Percentiles rank a stretch among this genome's conserved stretches.
Evolutionary conservation across 495 filamentous ascomycete species (phyloP).

Genomic region (Aspergillus haitiensis): DNA sequence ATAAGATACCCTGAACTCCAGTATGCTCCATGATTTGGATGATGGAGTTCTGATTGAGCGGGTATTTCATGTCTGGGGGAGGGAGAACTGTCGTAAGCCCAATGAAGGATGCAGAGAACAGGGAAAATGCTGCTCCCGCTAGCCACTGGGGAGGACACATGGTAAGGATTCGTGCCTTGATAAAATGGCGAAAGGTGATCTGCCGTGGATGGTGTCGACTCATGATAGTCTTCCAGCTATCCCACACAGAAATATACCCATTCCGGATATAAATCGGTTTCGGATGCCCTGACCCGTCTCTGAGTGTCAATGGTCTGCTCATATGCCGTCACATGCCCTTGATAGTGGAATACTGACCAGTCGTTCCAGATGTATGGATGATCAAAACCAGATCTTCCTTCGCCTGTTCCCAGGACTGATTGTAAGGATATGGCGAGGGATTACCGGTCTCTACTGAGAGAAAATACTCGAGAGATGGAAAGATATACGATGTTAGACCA

Average conservation of each 20-base stretch:
- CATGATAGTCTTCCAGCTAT: not conserved
- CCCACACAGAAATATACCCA: not conserved
- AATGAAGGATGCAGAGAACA: not conserved
- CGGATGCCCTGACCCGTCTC: not conserved
- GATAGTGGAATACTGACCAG: not conserved
- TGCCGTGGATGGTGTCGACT: not conserved
- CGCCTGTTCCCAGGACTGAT: not conserved
- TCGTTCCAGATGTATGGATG: not conserved
- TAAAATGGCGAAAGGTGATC: not conserved
- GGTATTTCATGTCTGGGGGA: not conserved
- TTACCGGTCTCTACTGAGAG: not conserved
- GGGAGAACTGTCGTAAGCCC: not conserved
- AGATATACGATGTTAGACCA: not conserved
- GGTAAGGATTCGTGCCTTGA: not conserved
- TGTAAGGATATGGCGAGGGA: not conserved
- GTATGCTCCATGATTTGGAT: not conserved
- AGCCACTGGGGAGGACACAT: not conserved
- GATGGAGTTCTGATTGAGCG: not conserved
- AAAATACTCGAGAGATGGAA: not conserved
- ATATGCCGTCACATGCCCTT: too few species aligned
- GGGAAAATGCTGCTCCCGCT: not conserved
- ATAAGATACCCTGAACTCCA: not conserved
- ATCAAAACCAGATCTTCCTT: not conserved
- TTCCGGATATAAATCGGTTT: not conserved
- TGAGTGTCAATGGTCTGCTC: too few species aligned